Percentiles rank a stretch among this genome's conserved stretches.
Evolutionary conservation across 2,329 filamentous ascomycete genomes (phyloP).

Genomic region (Cladosporium sp.): DNA sequence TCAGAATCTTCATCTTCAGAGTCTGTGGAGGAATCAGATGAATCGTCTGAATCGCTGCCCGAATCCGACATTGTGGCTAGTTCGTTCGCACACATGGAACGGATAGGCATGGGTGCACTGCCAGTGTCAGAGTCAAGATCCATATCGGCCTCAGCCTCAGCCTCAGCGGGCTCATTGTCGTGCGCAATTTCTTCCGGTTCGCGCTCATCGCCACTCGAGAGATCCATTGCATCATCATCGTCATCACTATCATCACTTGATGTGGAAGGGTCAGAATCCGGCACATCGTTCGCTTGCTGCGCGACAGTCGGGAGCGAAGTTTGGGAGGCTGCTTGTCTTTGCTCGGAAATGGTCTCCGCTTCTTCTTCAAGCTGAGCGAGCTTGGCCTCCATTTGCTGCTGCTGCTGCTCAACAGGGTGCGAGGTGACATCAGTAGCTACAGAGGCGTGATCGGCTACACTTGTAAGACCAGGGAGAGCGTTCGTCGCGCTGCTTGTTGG

Average conservation of each 20-base stretch:
- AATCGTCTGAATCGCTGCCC: conserved; percentile 10
- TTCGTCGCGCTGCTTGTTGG: not conserved
- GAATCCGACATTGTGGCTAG: conserved; percentile 17
- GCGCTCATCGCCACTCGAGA: conserved; percentile 20
- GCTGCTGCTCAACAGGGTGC: not conserved
- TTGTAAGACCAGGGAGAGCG: conserved; percentile 6
- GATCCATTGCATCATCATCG: conserved; percentile 30
- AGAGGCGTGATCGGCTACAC: not conserved
- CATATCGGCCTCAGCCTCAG: not conserved
- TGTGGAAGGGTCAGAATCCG: not conserved
- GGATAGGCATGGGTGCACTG: not conserved
- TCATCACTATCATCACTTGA: conserved; percentile 24
- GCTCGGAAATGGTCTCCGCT: conserved; percentile 15
- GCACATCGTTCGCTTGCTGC: not conserved
- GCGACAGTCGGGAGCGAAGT: not conserved
- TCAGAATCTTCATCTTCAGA: conserved; percentile 23
- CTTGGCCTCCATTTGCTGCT: conserved; percentile 5
- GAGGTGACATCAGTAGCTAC: not conserved
- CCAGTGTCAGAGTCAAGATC: not conserved
- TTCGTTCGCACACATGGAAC: not conserved
- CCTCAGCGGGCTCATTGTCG: not conserved
- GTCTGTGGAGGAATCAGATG: conserved; percentile 22
- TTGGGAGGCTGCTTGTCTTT: not conserved
- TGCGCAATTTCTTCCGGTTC: conserved; percentile 5
- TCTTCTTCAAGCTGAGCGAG: conserved; percentile 15